Conservation (phyloP, 2,329 filamentous ascomycete species). For the Diaporthe aspalathi region DNA sequence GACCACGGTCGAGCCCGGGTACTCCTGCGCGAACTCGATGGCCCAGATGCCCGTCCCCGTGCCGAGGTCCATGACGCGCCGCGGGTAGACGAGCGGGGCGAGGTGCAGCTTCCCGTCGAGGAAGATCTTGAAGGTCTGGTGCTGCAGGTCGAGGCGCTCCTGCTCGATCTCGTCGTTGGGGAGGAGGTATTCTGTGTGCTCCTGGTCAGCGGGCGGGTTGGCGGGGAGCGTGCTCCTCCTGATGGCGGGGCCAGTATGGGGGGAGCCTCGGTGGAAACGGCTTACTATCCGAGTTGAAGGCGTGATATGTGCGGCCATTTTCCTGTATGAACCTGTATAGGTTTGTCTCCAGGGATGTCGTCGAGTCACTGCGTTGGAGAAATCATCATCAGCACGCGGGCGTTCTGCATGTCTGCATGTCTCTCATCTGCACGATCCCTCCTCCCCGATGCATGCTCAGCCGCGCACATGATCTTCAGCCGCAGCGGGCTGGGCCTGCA, state of each 20-base stretch:
- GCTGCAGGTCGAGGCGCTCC: slow-evolving; percentile 52
- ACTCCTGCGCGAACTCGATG: slow-evolving; percentile 57
- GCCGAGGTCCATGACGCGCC: slow-evolving; percentile 60
- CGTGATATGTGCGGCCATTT: slow-evolving; percentile 48
- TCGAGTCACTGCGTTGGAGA: slow-evolving; percentile 43
- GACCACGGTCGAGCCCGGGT: slow-evolving; percentile 52
- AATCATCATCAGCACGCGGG: background rate
- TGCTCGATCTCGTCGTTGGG: slow-evolving; percentile 50
- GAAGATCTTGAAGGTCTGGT: slow-evolving; percentile 54
- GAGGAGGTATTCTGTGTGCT: slow-evolving; percentile 46
- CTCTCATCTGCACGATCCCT: background rate
- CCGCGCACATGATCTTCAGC: background rate
- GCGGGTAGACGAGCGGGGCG: slow-evolving; percentile 56
- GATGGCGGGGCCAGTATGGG: background rate
- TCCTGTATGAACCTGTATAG: slow-evolving; percentile 46
- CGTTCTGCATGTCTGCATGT: background rate
- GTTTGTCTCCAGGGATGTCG: slow-evolving; percentile 45
- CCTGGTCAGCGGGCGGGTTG: background rate
- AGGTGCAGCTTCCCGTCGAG: slow-evolving; percentile 55
- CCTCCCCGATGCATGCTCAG: background rate
- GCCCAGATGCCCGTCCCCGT: slow-evolving; percentile 62
- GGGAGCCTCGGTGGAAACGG: background rate
- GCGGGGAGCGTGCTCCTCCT: too few species aligned
- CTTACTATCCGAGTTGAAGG: slow-evolving; percentile 48
- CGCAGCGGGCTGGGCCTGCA: background rate